Base-by-base conservation (phyloP, 441 rosid genomes). In the Arabidopsis lyrata region DNA sequence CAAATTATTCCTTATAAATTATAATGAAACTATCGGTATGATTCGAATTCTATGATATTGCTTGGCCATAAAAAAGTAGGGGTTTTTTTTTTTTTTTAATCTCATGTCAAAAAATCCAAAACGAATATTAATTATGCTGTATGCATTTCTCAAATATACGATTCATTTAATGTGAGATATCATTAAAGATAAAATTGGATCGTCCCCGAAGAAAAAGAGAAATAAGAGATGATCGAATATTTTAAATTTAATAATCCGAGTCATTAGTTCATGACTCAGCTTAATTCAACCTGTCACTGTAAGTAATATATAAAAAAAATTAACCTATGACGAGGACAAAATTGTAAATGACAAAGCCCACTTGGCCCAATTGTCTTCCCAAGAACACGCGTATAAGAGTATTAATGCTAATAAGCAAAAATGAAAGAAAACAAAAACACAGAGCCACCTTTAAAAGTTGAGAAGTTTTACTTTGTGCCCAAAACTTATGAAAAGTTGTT, bases 181-280 rank as follows among this genome's bases (percentile, higher is more conserved):
- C 36, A 31, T 2, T 61, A 0, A 12, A 34, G 65, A 69, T 57
- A 69, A 57, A 36, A 48, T 12, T 45, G 20, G 49, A 45, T 15
- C 16, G 9, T 15, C 16, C 18, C 20, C 20, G 0, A 1, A 6
- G 6, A 1, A 14, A n/a, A 0, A 34, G 8, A 6, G 36, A n/a
- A 41, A 13, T 8, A 14, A 42, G 48, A 52, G 76, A 72, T 72
- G 63, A 47, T 65, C 42, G 49, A 36, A 63, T 47, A 14, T 11
- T 18, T 18, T 4, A 24, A 32, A 42, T 70, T 32, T 8, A 41
- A 31, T 5, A 8, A 32, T 29, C 15, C 20, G 18, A 38, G 44
- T 38, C 41, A 70, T 48, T 24, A 48, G 13, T 41, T 41, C 22
- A 15, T 45, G 15, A 56, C n/a, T 55, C 14, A 35, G 12, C 49